Base-by-base conservation (phyloP, 1,139 yeast genomes). In the Candida sojae region DNA sequence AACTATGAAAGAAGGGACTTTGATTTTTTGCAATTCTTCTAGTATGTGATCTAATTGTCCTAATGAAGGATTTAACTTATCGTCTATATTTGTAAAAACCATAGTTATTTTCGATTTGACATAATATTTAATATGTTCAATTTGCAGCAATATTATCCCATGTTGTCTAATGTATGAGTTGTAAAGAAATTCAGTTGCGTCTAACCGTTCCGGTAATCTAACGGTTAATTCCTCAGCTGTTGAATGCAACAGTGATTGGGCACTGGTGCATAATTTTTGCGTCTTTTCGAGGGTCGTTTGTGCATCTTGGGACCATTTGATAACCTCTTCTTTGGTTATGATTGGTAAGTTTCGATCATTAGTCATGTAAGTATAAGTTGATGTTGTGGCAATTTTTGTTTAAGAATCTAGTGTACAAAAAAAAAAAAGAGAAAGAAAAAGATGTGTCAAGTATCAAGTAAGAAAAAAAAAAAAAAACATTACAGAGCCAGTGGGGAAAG, bases 281-380 rank as follows among this genome's bases (percentile, higher is more conserved):
- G 77, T 76, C 30, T 54, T 50, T 39, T 64, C 60, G 9, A 73
- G 62, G 0, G 71, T 67, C 1, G 26, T 12, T 37, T 61, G 64
- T 4, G 76, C 75, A 43, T 67, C 64, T 7, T 58, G 61, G 5
- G 66, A 55, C 75, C 75, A 71, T 30, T 47, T 45, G 26, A 36
- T 13, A 13, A 59, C 54, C 32, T 48, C 48, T 8, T 46, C 48
- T 17, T 30, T 39, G 32, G 48, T 31, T 37, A 44, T 40, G 23
- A 31, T 12, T 23, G 23, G 43, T 37, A 31, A 23, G n/a, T 34
- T 17, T n/a, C 29, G 21, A 8, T 32, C 46, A 44, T 32, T 37
- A 35, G 39, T 32, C 52, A 49, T 48, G 34, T 31, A 31, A 35
- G 33, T 9, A 25, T 35, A 23, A 11, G 10, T 17, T 17, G 23